Evolutionary conservation across 2,329 filamentous ascomycete genomes (phyloP).

Genomic region (Diaporthe destruens): DNA sequence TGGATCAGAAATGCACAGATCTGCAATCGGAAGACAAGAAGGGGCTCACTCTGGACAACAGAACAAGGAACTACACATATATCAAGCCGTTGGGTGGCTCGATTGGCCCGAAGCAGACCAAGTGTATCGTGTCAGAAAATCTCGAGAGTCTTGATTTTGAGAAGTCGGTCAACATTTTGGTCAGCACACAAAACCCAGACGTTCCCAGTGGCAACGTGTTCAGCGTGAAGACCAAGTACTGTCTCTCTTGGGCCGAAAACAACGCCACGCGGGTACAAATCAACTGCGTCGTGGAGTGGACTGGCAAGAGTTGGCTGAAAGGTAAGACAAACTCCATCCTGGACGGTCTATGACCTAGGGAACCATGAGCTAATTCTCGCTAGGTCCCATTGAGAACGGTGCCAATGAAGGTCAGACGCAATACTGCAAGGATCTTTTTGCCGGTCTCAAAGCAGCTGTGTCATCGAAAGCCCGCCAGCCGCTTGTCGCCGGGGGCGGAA

Average conservation of each 20-base stretch:
- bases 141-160: constrained; percentile 90
- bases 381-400: constrained; percentile 95
- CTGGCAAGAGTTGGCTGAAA: constrained; percentile 97
- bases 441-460: constrained; percentile 79
- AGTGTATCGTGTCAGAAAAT: constrained; percentile 88
- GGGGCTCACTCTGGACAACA: constrained; percentile 80
- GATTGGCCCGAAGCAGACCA: constrained; percentile 94
- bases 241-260: constrained; percentile 89
- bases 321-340: constrained; percentile 65
- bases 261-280: constrained; percentile 88
- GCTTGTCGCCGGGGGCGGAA: constrained; percentile 62
- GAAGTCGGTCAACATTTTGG: constrained; percentile 84
- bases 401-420: constrained; percentile 89
- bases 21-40: constrained; percentile 88
- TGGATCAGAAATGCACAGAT: constrained; percentile 91
- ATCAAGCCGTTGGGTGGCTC: constrained; percentile 89
- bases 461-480: constrained; percentile 70
- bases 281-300: constrained; percentile 95
- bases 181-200: constrained; percentile 90
- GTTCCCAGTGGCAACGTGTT: constrained; percentile 96
- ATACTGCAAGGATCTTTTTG: constrained; percentile 85
- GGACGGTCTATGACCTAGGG: constrained; percentile 24
- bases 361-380: not conserved
- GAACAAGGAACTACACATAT: constrained; percentile 82
- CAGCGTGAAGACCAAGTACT: constrained; percentile 92